Evolutionary conservation across 768 basidiomycete species (phyloP).

Genomic region (Phlegmacium glaucopus): DNA sequence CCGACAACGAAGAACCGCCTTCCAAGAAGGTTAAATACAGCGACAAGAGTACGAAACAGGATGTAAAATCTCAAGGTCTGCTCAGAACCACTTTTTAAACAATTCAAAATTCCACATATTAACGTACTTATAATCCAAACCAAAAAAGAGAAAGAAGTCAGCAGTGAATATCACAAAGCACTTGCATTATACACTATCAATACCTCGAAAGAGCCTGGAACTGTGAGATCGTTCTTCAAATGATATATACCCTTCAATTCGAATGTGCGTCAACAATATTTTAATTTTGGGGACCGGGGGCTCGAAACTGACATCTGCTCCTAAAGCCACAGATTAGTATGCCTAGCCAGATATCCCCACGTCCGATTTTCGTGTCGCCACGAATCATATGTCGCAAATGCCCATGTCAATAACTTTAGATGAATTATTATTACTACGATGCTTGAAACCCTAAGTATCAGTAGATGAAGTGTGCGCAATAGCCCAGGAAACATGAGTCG

Average conservation of each 20-base stretch:
- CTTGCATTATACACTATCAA: conserved; percentile 19
- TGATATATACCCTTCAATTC: conserved; percentile 10
- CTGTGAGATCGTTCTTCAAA: conserved; percentile 28
- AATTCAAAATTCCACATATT: conserved; percentile 6
- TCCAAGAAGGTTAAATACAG: conserved; percentile 15
- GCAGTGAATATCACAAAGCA: conserved; percentile 19
- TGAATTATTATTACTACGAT: no score
- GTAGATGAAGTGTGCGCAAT: no score
- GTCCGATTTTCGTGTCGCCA: no score
- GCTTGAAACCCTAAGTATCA: no score
- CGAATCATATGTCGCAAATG: no score
- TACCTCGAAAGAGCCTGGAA: conserved; percentile 24
- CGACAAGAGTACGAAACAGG: conserved; percentile 8
- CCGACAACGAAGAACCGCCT: conserved; percentile 10
- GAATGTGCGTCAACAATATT: not conserved
- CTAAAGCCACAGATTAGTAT: no score
- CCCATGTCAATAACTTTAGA: no score
- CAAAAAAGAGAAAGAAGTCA: no score
- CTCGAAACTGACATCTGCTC: not conserved
- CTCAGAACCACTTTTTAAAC: not conserved
- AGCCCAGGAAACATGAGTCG: no score
- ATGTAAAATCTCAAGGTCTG: not conserved
- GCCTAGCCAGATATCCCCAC: no score
- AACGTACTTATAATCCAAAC: no score
- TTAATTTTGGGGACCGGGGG: not conserved